Percentiles rank a stretch among this genome's conserved stretches.
Evolutionary conservation across 139 green algal genomes (phyloP).

Genomic region (Mesotaenium endlicherianum): DNA sequence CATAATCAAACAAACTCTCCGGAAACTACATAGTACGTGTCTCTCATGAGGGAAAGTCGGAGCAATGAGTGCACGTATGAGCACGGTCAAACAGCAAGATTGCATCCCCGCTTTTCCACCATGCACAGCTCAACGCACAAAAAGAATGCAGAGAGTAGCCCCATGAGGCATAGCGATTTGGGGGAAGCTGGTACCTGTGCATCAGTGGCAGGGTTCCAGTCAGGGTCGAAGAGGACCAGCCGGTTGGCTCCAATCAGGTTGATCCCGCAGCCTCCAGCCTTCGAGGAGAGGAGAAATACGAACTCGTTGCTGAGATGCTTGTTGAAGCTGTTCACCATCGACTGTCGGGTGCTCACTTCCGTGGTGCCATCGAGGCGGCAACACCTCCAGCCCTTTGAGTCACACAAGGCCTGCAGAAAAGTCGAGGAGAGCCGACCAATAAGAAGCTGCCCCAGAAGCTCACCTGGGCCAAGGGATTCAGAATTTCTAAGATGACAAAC

Average conservation of each 20-base stretch:
- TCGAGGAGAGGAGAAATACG: slow-evolving; percentile 92
- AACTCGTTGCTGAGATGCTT: slow-evolving; percentile 66
- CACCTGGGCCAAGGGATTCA: no score
- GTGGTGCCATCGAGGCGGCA: slow-evolving; percentile 41
- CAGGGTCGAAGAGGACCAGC: slow-evolving; percentile 86
- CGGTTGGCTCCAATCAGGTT: slow-evolving; percentile 97
- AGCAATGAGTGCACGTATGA: not conserved
- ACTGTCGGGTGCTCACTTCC: slow-evolving; percentile 18
- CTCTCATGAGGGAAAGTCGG: no score
- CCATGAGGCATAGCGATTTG: not conserved
- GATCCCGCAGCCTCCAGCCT: slow-evolving; percentile 91
- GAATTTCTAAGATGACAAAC: no score
- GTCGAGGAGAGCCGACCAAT: not conserved
- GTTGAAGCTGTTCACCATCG: slow-evolving; percentile 81
- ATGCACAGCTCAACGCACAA: not conserved
- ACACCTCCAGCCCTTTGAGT: slow-evolving; percentile 22
- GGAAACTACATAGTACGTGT: no score
- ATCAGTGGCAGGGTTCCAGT: slow-evolving; percentile 91
- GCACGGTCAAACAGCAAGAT: not conserved
- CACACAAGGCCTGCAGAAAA: slow-evolving; percentile 36
- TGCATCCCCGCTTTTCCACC: not conserved
- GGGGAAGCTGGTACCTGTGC: slow-evolving; percentile 49
- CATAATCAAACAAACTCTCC: no score
- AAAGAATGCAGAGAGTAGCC: not conserved
- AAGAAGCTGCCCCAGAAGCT: not conserved